Conservation (phyloP, 2,329 filamentous ascomycete species). For the Cladosporium oxysporum region DNA sequence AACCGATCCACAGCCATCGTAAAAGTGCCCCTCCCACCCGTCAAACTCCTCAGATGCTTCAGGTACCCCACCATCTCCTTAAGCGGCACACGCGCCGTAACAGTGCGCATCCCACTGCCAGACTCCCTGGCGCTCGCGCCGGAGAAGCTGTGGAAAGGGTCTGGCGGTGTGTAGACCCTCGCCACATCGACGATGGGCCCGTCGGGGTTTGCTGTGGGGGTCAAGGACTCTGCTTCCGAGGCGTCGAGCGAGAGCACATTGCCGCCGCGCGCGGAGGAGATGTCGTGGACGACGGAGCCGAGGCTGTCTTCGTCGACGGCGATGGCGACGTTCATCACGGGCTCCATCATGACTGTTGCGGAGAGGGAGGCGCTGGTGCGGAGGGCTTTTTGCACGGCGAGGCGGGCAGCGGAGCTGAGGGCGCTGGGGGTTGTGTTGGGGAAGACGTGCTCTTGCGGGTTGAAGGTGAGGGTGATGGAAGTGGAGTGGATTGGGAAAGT, state of each 20-base stretch:
- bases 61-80: slow-evolving; percentile 97
- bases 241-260: slow-evolving; percentile 71
- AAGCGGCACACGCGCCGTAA: slow-evolving; percentile 84
- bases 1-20: slow-evolving; percentile 74
- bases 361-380: slow-evolving; percentile 55
- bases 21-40: slow-evolving; percentile 77
- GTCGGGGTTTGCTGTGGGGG: slow-evolving; percentile 32
- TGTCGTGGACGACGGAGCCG: slow-evolving; percentile 79
- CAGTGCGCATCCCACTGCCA: slow-evolving; percentile 51
- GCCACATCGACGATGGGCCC: slow-evolving; percentile 62
- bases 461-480: slow-evolving; percentile 68
- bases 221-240: slow-evolving; percentile 34
- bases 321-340: slow-evolving; percentile 89
- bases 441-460: slow-evolving; percentile 65
- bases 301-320: slow-evolving; percentile 79
- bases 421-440: slow-evolving; percentile 67
- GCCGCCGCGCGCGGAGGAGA: slow-evolving; percentile 71
- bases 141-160: slow-evolving; percentile 64
- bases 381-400: slow-evolving; percentile 70
- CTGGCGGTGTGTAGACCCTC: slow-evolving; percentile 82
- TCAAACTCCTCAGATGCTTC: slow-evolving; percentile 83
- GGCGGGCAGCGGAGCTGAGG: slow-evolving; percentile 66
- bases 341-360: slow-evolving; percentile 76
- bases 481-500: slow-evolving; percentile 78
- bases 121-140: slow-evolving; percentile 22